These are phyloP conservation scores for Paramecium bursaria DNA, from an alignment of 73 alveolate genomes.

Conservation along the genomic window DNA sequence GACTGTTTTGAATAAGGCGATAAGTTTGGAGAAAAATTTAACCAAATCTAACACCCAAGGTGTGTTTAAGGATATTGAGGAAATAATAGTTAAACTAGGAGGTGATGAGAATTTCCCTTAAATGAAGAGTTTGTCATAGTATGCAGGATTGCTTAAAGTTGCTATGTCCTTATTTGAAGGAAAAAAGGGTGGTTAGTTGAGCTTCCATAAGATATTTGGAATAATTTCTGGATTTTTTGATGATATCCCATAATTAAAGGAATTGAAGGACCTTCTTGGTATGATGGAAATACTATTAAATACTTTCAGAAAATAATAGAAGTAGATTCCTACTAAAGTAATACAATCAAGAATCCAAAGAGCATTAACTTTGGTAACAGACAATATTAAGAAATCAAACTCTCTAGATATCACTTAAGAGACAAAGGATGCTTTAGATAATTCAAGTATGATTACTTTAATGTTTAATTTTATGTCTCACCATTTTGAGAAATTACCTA, in stretches of 20 bases:
- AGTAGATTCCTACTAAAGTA: constrained; percentile 40
- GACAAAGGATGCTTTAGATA: background rate
- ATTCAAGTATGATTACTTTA: constrained; percentile 15
- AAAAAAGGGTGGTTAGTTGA: constrained; percentile 32
- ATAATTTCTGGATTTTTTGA: constrained; percentile 51
- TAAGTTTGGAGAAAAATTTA: background rate
- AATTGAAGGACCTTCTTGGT: constrained; percentile 47
- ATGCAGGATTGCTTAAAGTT: constrained; percentile 33
- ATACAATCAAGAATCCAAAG: constrained; percentile 16
- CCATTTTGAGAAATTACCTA: constrained; percentile 50
- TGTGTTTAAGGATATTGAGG: constrained; percentile 39
- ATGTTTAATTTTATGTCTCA: constrained; percentile 42
- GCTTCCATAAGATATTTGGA: constrained; percentile 36
- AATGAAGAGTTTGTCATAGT: constrained; percentile 1
- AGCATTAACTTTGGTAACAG: constrained; percentile 14
- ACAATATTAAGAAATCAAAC: background rate
- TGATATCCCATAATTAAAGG: constrained; percentile 43
- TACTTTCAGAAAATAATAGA: constrained; percentile 16
- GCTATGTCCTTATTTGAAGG: constrained; percentile 57
- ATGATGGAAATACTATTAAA: constrained; percentile 10
- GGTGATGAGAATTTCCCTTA: constrained; percentile 29
- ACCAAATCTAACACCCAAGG: background rate
- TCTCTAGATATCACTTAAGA: background rate
- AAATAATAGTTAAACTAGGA: background rate
- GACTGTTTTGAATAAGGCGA: constrained; percentile 25